A percentile compares a stretch with the other conserved stretches of the same genome.
Conservation (phyloP, 129 eudicot genomes). For the Cynara cardunculus region DNA sequence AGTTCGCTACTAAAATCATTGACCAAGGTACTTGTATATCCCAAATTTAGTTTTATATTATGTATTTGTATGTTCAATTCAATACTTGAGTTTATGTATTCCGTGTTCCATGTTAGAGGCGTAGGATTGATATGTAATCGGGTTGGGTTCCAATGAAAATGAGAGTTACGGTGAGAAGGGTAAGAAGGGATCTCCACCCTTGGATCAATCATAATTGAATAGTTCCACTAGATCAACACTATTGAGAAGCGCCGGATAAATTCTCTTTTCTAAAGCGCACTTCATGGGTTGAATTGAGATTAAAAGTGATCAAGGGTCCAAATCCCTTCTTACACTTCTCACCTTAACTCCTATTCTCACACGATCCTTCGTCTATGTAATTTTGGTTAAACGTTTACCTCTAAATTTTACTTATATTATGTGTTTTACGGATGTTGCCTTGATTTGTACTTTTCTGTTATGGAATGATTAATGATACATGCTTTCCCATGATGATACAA, state of each 20-base stretch:
- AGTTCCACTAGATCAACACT: no score
- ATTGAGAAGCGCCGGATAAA: no score
- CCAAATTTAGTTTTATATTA: background rate
- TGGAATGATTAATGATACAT: conserved; percentile 2
- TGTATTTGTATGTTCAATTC: conserved; percentile 4
- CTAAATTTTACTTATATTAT: background rate
- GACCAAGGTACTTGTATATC: conserved; percentile 46
- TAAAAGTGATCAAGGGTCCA: no score
- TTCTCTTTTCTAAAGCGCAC: no score
- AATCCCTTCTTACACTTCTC: no score
- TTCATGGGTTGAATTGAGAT: no score
- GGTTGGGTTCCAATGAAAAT: no score
- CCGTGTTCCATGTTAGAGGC: background rate
- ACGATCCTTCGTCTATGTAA: no score
- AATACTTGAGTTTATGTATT: conserved; percentile 8
- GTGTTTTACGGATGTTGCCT: background rate
- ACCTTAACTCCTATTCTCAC: no score
- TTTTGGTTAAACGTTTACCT: conserved; percentile 4
- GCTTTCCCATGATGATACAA: background rate
- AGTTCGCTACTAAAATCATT: conserved; percentile 52
- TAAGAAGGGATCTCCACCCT: no score
- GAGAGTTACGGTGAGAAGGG: no score
- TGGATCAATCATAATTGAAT: no score
- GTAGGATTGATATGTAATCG: background rate
- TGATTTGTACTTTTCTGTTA: background rate